Evolutionary conservation across 2,329 filamentous ascomycete species (phyloP), one percentile per base, ranked within the genome.

Genomic region (Colletotrichum chlorophyti): DNA sequence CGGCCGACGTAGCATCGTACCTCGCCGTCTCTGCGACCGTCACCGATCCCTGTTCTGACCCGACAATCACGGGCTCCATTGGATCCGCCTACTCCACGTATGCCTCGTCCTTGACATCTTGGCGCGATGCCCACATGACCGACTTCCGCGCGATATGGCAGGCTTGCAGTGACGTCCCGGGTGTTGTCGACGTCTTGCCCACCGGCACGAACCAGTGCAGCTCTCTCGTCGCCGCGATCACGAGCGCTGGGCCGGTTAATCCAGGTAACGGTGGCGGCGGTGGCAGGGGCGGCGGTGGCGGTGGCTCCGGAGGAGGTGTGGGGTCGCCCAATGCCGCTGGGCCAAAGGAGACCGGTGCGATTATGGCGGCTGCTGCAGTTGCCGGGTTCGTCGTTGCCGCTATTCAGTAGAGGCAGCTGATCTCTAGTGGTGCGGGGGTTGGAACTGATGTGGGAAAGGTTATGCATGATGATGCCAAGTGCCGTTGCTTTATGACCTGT

Each of bases 161-260:
- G 1, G 69, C 68, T 8, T 71, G 69, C 53, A 68, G 61, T 50
- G 68, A 71, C n/a, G 66, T 69, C 9, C 66, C 67, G 17, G 65
- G 55, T 12, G 37, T 60, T 11, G 41, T 34, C 17, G 52, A 53
- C 7, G 29, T 62, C 1, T 5, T 62, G 26, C 60, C 60, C 7
- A 31, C 58, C 5, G 58, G 54, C 0, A 40, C 55, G 0, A 45
- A 40, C 8, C 46, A 53, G 45, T 62, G 60, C 38, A 60, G 55
- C 8, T 60, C 54, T 1, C 50, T 62, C 2, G 57, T 60, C 15
- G 60, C 60, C 8, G 29, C 50, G 34, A 60, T 62, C 1, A 62
- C 60, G 17, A 59, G 58, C 12, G 54, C 55, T 2, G 55, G 55
- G 0, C 43, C 55, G 8, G 55, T 59, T 1, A 32, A 46, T n/a